Conservation (phyloP, 2,329 filamentous ascomycete species). For the Chrysosporium queenslandicum region DNA sequence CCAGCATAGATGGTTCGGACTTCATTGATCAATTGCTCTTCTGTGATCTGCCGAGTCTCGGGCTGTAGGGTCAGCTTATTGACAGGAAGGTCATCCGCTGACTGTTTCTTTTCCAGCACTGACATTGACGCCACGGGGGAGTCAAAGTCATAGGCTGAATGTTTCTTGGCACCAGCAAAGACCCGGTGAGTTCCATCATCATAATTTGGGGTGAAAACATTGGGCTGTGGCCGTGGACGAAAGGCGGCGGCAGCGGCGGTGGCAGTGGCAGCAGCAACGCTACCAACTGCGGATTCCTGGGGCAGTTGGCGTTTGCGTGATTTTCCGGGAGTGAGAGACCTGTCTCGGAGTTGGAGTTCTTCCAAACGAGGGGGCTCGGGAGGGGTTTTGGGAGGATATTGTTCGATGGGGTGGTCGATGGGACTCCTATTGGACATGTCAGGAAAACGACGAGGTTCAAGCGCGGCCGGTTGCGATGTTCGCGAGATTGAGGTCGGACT, state of each 20-base stretch:
- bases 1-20: slow-evolving; percentile 59
- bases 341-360: slow-evolving; percentile 7
- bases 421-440: slow-evolving; percentile 8
- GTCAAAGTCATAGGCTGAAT: slow-evolving; percentile 5
- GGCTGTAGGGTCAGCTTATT: slow-evolving; percentile 38
- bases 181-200: slow-evolving; percentile 6
- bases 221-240: slow-evolving; percentile 5
- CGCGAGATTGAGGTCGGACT: neutral
- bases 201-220: slow-evolving; percentile 5
- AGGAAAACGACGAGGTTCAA: neutral
- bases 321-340: neutral
- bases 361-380: slow-evolving; percentile 6
- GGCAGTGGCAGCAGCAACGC: neutral
- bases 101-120: neutral
- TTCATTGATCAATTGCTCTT: slow-evolving; percentile 69
- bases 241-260: neutral
- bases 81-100: neutral
- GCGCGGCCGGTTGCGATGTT: neutral
- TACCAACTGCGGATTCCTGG: neutral
- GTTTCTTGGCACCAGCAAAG: slow-evolving; percentile 9
- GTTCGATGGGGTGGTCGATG: neutral
- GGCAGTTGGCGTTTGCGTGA: slow-evolving; percentile 7
- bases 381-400: neutral
- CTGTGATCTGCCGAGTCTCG: slow-evolving; percentile 58
- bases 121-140: slow-evolving; percentile 8